A percentile compares a stretch with the other conserved stretches of the same genome.
phyloP scores from a whole-genome alignment of 768 basidiomycete genomes.

The Agaricus sinodeliciosus region DNA sequence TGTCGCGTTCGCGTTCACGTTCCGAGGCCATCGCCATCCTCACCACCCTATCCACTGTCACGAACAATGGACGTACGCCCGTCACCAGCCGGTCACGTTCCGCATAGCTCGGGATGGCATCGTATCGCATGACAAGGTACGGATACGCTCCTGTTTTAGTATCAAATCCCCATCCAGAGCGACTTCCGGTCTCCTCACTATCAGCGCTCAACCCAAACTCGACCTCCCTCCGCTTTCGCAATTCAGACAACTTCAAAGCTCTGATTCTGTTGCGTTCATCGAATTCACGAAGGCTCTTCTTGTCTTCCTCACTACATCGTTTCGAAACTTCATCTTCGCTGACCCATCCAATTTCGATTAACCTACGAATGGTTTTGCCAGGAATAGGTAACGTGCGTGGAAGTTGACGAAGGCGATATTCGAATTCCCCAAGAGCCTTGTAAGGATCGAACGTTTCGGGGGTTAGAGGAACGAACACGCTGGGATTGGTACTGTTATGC shows the following conservation, averaged over 20 bases:
- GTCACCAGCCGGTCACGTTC: slow-evolving; percentile 10
- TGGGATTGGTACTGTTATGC: neutral
- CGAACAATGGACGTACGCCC: slow-evolving; percentile 6
- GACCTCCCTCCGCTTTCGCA: slow-evolving; percentile 4
- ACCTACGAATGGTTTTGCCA: slow-evolving; percentile 30
- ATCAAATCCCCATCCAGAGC: slow-evolving; percentile 1
- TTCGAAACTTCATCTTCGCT: slow-evolving; percentile 23
- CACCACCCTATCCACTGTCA: slow-evolving; percentile 7
- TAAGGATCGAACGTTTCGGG: slow-evolving; percentile 34
- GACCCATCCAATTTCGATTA: slow-evolving; percentile 35
- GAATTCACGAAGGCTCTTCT: slow-evolving; percentile 23
- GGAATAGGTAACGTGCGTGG: slow-evolving; percentile 25
- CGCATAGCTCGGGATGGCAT: slow-evolving; percentile 9
- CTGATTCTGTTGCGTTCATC: slow-evolving; percentile 14
- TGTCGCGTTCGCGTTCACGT: slow-evolving; percentile 8
- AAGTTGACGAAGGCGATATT: slow-evolving; percentile 27
- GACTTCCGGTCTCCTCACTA: slow-evolving; percentile 5
- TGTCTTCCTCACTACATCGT: slow-evolving; percentile 26
- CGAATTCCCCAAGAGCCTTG: slow-evolving; percentile 31
- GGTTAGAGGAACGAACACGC: slow-evolving; percentile 8
- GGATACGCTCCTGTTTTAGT: slow-evolving; percentile 1
- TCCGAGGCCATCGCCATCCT: slow-evolving; percentile 9
- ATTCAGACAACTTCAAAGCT: slow-evolving; percentile 6
- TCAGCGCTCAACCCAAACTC: slow-evolving; percentile 8
- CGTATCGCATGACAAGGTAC: slow-evolving; percentile 1